These are phyloP conservation scores for Xylariaceae sp. DNA, from an alignment of 2,329 filamentous ascomycete genomes.

Conservation along the genomic window DNA sequence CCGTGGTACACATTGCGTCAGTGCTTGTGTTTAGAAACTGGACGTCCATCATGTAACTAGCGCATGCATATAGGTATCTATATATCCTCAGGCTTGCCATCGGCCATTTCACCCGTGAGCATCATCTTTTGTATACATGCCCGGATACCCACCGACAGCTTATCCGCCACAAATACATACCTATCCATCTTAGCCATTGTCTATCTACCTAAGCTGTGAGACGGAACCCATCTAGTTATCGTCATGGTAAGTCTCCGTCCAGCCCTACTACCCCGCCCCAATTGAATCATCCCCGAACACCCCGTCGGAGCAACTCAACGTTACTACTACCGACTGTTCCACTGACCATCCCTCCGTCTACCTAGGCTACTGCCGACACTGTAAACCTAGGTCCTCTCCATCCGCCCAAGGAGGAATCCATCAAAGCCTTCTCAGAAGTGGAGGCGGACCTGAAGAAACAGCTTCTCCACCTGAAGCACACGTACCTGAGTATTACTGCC, in stretches of 20 bases:
- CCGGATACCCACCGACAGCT: no score
- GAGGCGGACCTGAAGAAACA: constrained; percentile 49
- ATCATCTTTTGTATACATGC: no score
- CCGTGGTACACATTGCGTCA: background rate
- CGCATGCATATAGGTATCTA: no score
- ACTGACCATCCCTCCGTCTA: background rate
- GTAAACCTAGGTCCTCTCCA: constrained; percentile 47
- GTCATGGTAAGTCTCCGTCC: constrained; percentile 8
- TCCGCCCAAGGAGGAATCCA: constrained; percentile 47
- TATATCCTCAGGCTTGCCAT: no score
- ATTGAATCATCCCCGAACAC: background rate
- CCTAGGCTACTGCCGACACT: constrained; percentile 51
- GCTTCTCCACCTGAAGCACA: constrained; percentile 42
- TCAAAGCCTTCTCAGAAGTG: constrained; percentile 47
- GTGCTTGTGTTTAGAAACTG: background rate
- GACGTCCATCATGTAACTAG: no score
- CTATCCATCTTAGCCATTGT: no score
- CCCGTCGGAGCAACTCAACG: background rate
- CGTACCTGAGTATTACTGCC: constrained; percentile 24
- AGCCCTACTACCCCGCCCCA: background rate
- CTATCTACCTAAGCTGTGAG: background rate
- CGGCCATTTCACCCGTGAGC: no score
- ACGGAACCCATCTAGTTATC: background rate
- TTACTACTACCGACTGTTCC: background rate
- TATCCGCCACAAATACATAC: no score